A percentile compares a stretch with the other conserved stretches of the same genome.
Evolutionary conservation across 441 rosid genomes (phyloP).

Genomic region (Syzygium syzygioides): DNA sequence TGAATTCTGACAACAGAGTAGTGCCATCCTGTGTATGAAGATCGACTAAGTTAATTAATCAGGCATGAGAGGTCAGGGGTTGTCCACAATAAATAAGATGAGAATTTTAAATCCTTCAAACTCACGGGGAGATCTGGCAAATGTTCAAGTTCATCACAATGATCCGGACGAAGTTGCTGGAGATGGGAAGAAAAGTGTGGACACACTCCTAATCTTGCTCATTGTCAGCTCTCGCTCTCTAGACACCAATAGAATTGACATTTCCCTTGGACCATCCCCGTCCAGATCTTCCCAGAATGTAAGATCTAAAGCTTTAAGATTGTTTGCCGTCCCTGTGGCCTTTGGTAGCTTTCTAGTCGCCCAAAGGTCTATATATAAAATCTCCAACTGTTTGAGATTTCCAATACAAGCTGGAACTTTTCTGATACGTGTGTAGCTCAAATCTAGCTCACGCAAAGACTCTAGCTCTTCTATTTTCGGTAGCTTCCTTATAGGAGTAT

Average conservation of each 20-base stretch:
- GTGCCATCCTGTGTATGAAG: rapidly evolving
- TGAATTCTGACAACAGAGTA: too few relatives aligned
- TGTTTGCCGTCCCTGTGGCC: background rate
- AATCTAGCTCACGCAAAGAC: rapidly evolving
- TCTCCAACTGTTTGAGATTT: background rate
- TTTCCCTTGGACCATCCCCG: too few relatives aligned
- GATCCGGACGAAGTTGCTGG: background rate
- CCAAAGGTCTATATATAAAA: rapidly evolving
- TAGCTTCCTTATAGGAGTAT: background rate
- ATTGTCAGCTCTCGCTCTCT: rapidly evolving
- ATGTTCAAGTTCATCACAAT: too few relatives aligned
- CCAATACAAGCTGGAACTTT: background rate
- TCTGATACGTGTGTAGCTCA: rapidly evolving
- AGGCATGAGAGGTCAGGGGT: background rate
- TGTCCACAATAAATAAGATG: background rate
- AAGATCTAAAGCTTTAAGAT: background rate
- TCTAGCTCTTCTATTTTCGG: background rate
- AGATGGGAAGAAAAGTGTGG: background rate
- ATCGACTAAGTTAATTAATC: background rate
- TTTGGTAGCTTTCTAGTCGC: background rate
- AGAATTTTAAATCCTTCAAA: background rate
- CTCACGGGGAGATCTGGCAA: background rate
- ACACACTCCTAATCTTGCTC: background rate
- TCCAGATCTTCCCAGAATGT: rapidly evolving
- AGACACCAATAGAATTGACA: too few relatives aligned